Base-by-base conservation (phyloP, 352 stramenopile species). In the Phytophthora capsici region DNA sequence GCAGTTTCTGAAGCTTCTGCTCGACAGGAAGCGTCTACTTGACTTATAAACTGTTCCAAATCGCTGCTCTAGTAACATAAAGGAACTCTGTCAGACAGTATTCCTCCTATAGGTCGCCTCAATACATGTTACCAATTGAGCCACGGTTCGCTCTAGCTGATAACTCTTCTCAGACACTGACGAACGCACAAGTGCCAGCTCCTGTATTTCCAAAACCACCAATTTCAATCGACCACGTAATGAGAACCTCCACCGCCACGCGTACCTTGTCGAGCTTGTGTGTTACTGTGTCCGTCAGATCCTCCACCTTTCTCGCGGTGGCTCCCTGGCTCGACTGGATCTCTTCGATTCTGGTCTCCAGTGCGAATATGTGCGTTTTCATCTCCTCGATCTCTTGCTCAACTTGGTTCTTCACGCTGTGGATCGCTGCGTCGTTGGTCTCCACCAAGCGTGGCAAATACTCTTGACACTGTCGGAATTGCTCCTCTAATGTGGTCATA, bases 101-200 rank as follows among this genome's bases (percentile, higher is more conserved):
- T 19, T n/a, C 13, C 7, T 44, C 8, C 13, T 41, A 46, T 13
- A 25, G 25, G 30, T 43, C 4, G 10, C 5, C 41, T 26, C 17
- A 47, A 41, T 5, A 22, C 47, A 13, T 13, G 63, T 20, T 57
- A 91, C 82, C 65, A 87, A 25, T 30, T 77, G 66, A 23, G 70
- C 57, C 10, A 87, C 50, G 22, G 77, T 73, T 22, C 71, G 32
- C 25, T 91, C 78, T 44, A 88, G 67, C 4, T 71, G 57, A 43
- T 87, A 69, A 12, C 67, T 76, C 49, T 87, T 91, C 32, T 88
- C 82, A 25, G 82, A 88, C 22, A 91, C 58, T 5, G 74, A 82
- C 14, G 49, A 75, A 5, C 78, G 78, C 16, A 91, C 71, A 19
- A 83, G 63, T n/a, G 76, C 72, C 25, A 91, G 60, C 40, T 91